phyloP scores from a whole-genome alignment of 345 rosid genomes.

The Limnanthes douglasii region DNA sequence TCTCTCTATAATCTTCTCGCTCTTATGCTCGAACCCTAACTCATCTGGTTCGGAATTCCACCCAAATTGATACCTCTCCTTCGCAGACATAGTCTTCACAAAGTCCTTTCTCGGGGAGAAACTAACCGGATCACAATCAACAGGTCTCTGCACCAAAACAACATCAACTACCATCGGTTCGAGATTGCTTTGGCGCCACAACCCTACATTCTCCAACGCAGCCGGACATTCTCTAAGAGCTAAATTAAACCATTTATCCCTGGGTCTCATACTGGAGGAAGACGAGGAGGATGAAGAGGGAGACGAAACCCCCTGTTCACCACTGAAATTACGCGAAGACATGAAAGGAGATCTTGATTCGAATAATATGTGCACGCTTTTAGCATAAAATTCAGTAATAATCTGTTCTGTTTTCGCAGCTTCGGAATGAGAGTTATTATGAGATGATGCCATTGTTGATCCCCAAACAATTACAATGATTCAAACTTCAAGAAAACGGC shows the following conservation, averaged over 20 bases:
- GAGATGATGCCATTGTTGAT: constrained; percentile 50
- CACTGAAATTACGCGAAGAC: constrained; percentile 74
- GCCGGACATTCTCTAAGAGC: constrained; percentile 89
- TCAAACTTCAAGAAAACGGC: too few relatives aligned
- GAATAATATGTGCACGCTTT: constrained; percentile 77
- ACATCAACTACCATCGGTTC: constrained; percentile 87
- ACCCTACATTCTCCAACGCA: constrained; percentile 63
- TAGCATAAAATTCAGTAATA: constrained; percentile 75
- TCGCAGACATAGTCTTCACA: constrained; percentile 30
- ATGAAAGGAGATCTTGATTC: constrained; percentile 76
- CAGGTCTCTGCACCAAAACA: constrained; percentile 42
- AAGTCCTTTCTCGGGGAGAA: constrained; percentile 30
- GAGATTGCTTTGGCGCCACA: constrained; percentile 49
- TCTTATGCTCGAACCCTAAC: constrained; percentile 30
- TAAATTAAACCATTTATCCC: constrained; percentile 90
- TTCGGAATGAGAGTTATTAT: constrained; percentile 36
- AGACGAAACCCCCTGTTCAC: constrained; percentile 60
- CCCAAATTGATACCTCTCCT: constrained; percentile 25
- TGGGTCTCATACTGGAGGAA: constrained; percentile 62
- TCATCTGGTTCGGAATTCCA: constrained; percentile 67
- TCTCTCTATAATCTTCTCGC: constrained; percentile 75
- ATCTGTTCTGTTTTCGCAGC: constrained; percentile 74
- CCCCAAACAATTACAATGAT: too few relatives aligned
- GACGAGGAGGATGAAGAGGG: constrained; percentile 88
- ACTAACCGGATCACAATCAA: constrained; percentile 26